Conservation (phyloP, 2,329 filamentous ascomycete species). For the Paecilomyces sp. region DNA sequence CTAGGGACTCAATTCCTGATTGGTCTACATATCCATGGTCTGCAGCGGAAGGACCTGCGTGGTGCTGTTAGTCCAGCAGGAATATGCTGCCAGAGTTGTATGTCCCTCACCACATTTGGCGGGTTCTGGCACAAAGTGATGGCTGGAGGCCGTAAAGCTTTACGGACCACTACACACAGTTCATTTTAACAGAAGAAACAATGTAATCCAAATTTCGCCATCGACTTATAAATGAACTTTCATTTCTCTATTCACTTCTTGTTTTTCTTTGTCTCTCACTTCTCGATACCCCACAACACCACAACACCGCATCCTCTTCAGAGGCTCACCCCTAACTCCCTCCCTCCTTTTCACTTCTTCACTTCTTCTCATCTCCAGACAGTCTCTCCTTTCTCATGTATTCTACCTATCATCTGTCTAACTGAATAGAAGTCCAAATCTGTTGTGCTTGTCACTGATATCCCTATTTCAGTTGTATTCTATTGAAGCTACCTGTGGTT, state of each 20-base stretch:
- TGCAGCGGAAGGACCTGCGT: background rate
- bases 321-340: background rate
- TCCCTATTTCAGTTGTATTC: background rate
- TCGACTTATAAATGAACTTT: background rate
- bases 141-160: background rate
- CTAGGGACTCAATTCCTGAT: background rate
- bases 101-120: constrained; percentile 2
- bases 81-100: constrained; percentile 1
- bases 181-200: background rate
- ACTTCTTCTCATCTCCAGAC: background rate
- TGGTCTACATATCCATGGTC: background rate
- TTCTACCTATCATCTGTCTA: background rate
- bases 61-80: background rate
- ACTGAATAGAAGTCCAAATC: background rate
- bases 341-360: background rate
- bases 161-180: background rate
- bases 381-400: background rate
- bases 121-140: background rate
- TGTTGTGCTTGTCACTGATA: background rate
- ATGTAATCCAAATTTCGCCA: background rate
- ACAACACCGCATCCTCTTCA: background rate
- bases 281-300: background rate
- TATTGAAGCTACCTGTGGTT: background rate
- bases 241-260: background rate
- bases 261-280: background rate